Percentiles rank a stretch among this genome's conserved stretches.
phyloP scores from a whole-genome alignment of 768 basidiomycete genomes.

The Psilocybe sp. region DNA sequence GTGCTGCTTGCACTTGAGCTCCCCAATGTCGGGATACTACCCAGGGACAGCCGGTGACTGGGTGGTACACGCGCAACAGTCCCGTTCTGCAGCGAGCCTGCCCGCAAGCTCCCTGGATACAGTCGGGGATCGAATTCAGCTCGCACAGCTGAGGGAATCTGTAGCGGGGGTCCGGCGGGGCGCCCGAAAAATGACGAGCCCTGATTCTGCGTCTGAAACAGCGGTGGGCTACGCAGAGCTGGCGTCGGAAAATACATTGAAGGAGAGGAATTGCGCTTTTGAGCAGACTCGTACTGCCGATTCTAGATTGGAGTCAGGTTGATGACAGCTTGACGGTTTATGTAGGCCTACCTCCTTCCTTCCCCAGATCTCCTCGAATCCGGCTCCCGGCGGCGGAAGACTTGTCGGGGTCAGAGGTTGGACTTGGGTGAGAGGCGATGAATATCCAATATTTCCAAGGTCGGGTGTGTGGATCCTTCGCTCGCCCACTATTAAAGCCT shows the following conservation, averaged over 20 bases:
- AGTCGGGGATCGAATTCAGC: constrained; percentile 21
- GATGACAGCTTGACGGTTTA: too few species aligned
- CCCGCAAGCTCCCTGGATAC: constrained; percentile 24
- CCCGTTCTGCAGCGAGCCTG: constrained; percentile 11
- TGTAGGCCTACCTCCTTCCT: constrained; percentile 25
- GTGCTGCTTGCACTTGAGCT: background rate
- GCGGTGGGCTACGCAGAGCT: background rate
- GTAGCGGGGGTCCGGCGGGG: constrained; percentile 2
- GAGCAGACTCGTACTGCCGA: background rate
- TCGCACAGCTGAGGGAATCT: constrained; percentile 3
- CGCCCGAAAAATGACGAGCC: constrained; percentile 1
- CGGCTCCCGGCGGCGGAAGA: constrained; percentile 30
- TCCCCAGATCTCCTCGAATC: constrained; percentile 30
- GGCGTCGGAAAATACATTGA: too few species aligned
- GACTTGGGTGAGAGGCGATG: constrained; percentile 32
- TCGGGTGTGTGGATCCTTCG: constrained; percentile 24
- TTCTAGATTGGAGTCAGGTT: background rate
- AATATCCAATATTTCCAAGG: constrained; percentile 23
- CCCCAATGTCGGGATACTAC: too few species aligned
- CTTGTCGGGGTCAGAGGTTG: constrained; percentile 29
- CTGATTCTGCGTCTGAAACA: constrained; percentile 4
- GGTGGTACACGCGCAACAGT: constrained; percentile 4
- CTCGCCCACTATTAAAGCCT: constrained; percentile 23
- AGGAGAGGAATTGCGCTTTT: too few species aligned
- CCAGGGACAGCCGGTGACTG: background rate